Conservation (phyloP, 345 rosid genomes). For the Garcia nutans region DNA sequence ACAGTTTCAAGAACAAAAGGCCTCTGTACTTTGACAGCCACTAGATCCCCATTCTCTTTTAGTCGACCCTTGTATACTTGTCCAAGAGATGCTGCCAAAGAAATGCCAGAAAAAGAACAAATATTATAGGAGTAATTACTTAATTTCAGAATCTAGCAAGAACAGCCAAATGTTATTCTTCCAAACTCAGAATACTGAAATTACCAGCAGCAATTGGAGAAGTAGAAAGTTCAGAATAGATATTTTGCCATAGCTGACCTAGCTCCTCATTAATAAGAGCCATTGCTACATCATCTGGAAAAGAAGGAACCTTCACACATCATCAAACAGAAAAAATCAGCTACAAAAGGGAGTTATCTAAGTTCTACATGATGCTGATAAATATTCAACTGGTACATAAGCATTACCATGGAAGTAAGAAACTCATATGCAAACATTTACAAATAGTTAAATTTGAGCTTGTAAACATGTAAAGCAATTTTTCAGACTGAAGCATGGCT, state of each 20-base stretch:
- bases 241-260: conserved; percentile 80
- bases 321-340: conserved; percentile 34
- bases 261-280: conserved; percentile 93
- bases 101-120: conserved; percentile 21
- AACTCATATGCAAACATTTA: background rate
- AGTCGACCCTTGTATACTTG: conserved; percentile 91
- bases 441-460: background rate
- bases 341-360: background rate
- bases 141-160: conserved; percentile 9
- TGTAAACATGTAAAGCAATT: background rate
- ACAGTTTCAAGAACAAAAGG: conserved; percentile 98
- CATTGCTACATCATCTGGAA: conserved; percentile 96
- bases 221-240: conserved; percentile 88
- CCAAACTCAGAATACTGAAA: conserved; percentile 8
- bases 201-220: conserved; percentile 98
- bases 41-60: conserved; percentile 86
- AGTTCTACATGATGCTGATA: conserved; percentile 1
- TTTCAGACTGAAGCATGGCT: background rate
- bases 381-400: background rate
- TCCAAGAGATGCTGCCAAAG: conserved; percentile 83
- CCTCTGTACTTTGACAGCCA: conserved; percentile 96
- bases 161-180: conserved; percentile 2
- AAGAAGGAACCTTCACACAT: conserved; percentile 89
- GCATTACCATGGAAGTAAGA: background rate
- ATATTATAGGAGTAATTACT: background rate